Base-by-base conservation (phyloP, 495 filamentous ascomycete species). In the Aspergillus funiculosus region DNA sequence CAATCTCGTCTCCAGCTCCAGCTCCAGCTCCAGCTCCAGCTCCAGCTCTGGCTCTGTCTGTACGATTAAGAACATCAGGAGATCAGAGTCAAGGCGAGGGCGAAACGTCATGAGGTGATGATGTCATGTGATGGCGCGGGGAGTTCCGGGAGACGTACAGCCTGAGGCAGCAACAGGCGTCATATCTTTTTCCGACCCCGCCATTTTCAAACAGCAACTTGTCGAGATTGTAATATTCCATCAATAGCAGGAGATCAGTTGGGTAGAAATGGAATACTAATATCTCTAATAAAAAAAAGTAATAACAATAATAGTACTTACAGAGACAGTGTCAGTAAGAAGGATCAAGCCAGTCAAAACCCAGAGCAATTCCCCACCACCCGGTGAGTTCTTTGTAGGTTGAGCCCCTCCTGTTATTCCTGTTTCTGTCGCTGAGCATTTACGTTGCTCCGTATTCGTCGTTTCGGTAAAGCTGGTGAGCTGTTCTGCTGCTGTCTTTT, bases 321-420 rank as follows among this genome's bases (percentile, higher is more conserved):
- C n/a, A n/a, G n/a, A n/a, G n/a, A n/a, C n/a, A n/a, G n/a, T n/a
- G n/a, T n/a, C n/a, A n/a, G n/a, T n/a, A n/a, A n/a, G n/a, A n/a
- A n/a, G n/a, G n/a, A n/a, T n/a, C n/a, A n/a, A n/a, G n/a, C n/a
- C n/a, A n/a, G n/a, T n/a, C n/a, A n/a, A n/a, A n/a, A n/a, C n/a
- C n/a, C n/a, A 52, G 58, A 64, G 52, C 52, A 51, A 24, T 51
- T 47, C 50, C 54, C 54, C 61, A 60, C 54, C 42, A 52, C 43
- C 56, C 59, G 61, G 61, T 64, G 59, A 64, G 59, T 58, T 53
- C 54, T 54, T 50, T 57, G 54, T n/a, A n/a, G n/a, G n/a, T n/a
- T n/a, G n/a, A n/a, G n/a, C 54, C 52, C 52, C 60, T 59, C 56
- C 34, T n/a, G n/a, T n/a, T n/a, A 37, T 51, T 39, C 49, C 42